Evolutionary conservation across 495 filamentous ascomycete genomes (phyloP).

Genomic region (Xylaria longipes): DNA sequence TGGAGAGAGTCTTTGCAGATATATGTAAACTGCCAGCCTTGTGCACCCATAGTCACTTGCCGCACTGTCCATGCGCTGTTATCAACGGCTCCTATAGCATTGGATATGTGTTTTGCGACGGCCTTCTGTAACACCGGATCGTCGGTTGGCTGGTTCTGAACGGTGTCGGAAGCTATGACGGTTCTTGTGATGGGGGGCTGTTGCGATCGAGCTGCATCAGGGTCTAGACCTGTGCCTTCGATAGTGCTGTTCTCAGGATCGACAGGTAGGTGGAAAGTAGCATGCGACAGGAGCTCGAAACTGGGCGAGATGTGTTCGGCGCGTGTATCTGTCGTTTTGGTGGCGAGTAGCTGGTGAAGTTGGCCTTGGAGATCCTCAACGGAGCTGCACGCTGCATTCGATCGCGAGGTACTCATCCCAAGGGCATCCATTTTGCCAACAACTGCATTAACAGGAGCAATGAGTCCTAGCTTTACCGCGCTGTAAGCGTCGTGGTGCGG

Average conservation of each 20-base stretch:
- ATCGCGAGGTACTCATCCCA: conserved; percentile 35
- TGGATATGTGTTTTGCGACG: conserved; percentile 49
- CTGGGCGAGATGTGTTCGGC: conserved; percentile 50
- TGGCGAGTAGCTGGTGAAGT: conserved; percentile 42
- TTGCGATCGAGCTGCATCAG: conserved; percentile 35
- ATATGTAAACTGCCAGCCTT: conserved; percentile 56
- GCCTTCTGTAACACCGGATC: conserved; percentile 51
- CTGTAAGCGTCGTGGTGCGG: neutral
- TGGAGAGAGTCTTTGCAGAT: conserved; percentile 56
- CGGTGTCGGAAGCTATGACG: conserved; percentile 43
- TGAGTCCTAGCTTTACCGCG: neutral
- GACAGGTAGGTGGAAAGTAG: conserved; percentile 43
- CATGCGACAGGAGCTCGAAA: conserved; percentile 46
- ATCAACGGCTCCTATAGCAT: conserved; percentile 45
- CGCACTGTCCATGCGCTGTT: conserved; percentile 51
- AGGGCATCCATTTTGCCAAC: conserved; percentile 45
- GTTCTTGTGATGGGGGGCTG: conserved; percentile 30
- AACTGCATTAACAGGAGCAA: neutral
- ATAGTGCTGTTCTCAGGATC: conserved; percentile 41
- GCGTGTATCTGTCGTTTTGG: conserved; percentile 45
- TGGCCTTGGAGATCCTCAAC: conserved; percentile 48
- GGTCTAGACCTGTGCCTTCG: conserved; percentile 35
- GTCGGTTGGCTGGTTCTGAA: conserved; percentile 51
- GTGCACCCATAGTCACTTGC: conserved; percentile 44
- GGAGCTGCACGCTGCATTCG: conserved; percentile 45